Percentiles rank a stretch among this genome's conserved stretches.
Conservation (phyloP, 1,284 basidiomycete genomes). For the Nidula niveotomentosa region DNA sequence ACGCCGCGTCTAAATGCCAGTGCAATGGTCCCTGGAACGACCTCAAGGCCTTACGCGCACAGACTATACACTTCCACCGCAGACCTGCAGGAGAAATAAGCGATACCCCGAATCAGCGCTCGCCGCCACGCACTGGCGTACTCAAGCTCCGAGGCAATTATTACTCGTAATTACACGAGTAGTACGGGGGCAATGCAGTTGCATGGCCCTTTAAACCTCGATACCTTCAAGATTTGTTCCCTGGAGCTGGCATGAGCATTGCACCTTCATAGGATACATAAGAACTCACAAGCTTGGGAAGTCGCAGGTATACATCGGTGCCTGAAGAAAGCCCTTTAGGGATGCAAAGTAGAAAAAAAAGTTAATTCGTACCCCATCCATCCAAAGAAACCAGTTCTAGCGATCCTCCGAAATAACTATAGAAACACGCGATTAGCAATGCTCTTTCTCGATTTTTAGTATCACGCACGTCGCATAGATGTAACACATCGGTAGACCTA, state of each 20-base stretch:
- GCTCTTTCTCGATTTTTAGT: not conserved
- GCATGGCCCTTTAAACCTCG: slow-evolving; percentile 49
- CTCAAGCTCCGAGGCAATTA: no score
- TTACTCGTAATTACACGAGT: no score
- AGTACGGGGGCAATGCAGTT: not conserved
- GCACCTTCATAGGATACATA: not conserved
- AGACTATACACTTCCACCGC: no score
- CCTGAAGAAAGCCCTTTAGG: slow-evolving; percentile 36
- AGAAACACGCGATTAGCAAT: not conserved
- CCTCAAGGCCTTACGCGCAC: no score
- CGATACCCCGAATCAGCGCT: no score
- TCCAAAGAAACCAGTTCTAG: slow-evolving; percentile 81
- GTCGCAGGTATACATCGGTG: slow-evolving; percentile 78
- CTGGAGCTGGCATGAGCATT: slow-evolving; percentile 32
- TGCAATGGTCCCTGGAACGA: no score
- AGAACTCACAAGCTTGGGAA: slow-evolving; percentile 75
- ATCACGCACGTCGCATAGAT: slow-evolving; percentile 73
- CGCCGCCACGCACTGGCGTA: no score
- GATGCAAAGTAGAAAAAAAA: not conserved
- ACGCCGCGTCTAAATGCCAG: no score
- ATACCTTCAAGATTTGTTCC: slow-evolving; percentile 84
- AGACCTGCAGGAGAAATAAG: no score
- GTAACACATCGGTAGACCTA: slow-evolving; percentile 84
- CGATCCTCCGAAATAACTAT: slow-evolving; percentile 80
- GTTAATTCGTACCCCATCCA: slow-evolving; percentile 65